Evolutionary conservation across 1,284 basidiomycete species (phyloP).

Genomic region (Malassezia brasiliensis): DNA sequence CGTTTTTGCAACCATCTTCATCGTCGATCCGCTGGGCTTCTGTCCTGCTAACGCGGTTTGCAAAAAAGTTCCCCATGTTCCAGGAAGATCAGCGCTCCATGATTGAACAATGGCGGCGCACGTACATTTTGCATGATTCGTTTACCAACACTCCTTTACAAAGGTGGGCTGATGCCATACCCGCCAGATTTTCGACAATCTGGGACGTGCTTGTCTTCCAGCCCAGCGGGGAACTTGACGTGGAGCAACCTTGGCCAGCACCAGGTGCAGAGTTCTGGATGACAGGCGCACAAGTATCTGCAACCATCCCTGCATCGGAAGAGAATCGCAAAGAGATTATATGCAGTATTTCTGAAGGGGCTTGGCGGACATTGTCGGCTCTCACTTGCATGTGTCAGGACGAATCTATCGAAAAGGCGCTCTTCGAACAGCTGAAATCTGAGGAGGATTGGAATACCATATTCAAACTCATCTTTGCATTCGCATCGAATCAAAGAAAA

Average conservation of each 20-base stretch:
- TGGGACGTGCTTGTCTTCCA: neutral
- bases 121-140: neutral
- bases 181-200: neutral
- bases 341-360: slow-evolving; percentile 5
- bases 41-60: neutral
- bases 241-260: neutral
- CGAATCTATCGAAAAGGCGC: neutral
- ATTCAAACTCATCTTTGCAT: neutral
- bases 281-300: neutral
- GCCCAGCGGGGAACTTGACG: neutral
- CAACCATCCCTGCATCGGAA: neutral
- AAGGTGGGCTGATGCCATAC: neutral
- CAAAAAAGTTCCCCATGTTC: neutral
- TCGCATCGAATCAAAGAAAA: neutral
- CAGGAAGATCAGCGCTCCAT: neutral
- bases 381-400: neutral
- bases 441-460: neutral
- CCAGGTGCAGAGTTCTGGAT: neutral
- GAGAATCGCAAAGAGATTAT: too few relatives aligned
- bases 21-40: neutral
- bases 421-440: neutral
- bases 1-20: neutral
- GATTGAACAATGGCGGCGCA: neutral
- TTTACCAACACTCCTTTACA: neutral
- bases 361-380: slow-evolving; percentile 9